Evolutionary conservation across 2,329 filamentous ascomycete genomes (phyloP).

Genomic region (Colletotrichum gloeosporioides): DNA sequence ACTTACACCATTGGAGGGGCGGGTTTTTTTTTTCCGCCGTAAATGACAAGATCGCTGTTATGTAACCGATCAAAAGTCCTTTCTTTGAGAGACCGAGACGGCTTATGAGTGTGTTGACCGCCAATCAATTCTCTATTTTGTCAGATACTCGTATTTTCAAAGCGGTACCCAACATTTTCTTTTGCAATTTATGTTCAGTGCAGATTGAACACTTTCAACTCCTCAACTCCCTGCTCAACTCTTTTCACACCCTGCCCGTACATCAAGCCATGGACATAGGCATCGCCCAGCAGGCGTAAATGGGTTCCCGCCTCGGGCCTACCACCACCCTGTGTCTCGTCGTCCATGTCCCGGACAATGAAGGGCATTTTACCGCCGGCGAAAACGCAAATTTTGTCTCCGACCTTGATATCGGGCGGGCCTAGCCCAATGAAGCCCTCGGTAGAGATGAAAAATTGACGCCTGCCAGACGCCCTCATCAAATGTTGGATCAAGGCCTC

Average conservation of each 20-base stretch:
- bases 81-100: rapidly evolving
- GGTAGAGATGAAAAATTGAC: neutral
- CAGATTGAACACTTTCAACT: neutral
- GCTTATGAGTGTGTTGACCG: rapidly evolving
- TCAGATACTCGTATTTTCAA: no score
- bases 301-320: neutral
- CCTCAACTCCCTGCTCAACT: neutral
- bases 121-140: no score
- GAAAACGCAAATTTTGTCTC: neutral
- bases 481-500: neutral
- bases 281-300: neutral
- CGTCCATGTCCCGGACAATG: neutral
- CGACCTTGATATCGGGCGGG: neutral
- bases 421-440: neutral
- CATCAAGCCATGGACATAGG: neutral
- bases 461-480: neutral
- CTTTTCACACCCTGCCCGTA: rapidly evolving
- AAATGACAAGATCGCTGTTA: no score
- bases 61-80: no score
- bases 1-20: no score
- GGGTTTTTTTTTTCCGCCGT: no score
- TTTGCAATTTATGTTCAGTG: neutral
- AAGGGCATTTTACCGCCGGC: neutral
- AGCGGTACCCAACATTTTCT: rapidly evolving
- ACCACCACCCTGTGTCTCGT: neutral